Evolutionary conservation across 352 stramenopile genomes (phyloP).

Genomic region (Pythium brassicae): DNA sequence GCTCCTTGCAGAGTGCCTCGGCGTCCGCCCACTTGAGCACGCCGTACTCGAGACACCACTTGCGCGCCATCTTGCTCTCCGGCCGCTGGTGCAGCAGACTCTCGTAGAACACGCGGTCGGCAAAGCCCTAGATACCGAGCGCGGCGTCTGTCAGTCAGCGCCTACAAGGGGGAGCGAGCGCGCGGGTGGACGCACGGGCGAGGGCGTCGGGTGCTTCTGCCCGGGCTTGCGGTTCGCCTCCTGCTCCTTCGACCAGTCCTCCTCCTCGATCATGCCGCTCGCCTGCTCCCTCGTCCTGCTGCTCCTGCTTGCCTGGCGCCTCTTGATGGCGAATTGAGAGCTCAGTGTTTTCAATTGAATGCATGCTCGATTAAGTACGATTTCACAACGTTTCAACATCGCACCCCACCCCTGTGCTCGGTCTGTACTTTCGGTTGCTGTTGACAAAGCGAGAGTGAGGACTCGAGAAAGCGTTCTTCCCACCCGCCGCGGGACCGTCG

Average conservation of each 20-base stretch:
- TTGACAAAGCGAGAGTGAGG: too few species aligned
- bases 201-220: constrained; percentile 85
- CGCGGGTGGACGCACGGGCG: constrained; percentile 40
- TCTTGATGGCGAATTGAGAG: too few species aligned
- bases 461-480: too few species aligned
- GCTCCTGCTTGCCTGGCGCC: not conserved
- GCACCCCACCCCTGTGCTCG: too few species aligned
- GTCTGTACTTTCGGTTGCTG: too few species aligned
- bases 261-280: constrained; percentile 63
- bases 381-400: too few species aligned
- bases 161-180: not conserved
- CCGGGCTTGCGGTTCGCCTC: constrained; percentile 86
- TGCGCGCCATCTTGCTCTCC: constrained; percentile 82
- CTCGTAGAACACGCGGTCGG: constrained; percentile 90
- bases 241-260: constrained; percentile 88
- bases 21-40: constrained; percentile 85
- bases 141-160: not conserved
- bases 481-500: too few species aligned
- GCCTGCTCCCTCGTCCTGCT: too few species aligned
- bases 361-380: too few species aligned
- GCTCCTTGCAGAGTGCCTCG: constrained; percentile 70
- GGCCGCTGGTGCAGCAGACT: constrained; percentile 83
- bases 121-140: constrained; percentile 55
- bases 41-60: constrained; percentile 89
- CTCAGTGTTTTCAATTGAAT: too few species aligned